phyloP scores from a whole-genome alignment of 1,139 yeast species.

The Diutina sp. region DNA sequence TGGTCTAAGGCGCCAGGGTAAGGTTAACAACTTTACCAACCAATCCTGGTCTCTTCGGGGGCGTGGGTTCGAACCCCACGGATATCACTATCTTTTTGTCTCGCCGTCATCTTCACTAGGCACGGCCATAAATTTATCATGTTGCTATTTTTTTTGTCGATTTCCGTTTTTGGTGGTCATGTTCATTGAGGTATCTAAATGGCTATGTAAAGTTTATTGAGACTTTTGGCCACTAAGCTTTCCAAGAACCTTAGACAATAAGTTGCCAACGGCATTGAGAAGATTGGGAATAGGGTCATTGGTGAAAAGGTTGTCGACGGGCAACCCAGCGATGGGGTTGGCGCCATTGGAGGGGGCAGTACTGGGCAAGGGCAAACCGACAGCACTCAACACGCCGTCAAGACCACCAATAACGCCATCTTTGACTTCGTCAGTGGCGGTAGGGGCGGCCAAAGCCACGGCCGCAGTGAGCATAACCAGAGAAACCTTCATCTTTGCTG shows the following conservation, averaged over 20 bases:
- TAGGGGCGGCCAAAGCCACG: not conserved
- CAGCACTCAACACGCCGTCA: not conserved
- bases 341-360: not conserved
- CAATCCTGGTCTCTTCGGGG: conserved; percentile 2
- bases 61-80: conserved; percentile 3
- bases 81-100: not conserved
- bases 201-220: too few species aligned
- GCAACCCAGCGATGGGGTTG: not conserved
- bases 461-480: not conserved
- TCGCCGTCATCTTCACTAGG: not conserved
- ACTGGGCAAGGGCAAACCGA: conserved; percentile 1
- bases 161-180: not conserved
- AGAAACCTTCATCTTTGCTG: not conserved
- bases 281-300: not conserved
- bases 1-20: conserved; percentile 3
- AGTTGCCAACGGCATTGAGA: not conserved
- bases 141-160: too few species aligned
- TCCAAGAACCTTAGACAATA: not conserved
- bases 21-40: not conserved
- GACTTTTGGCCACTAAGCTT: not conserved
- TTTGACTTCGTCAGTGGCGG: not conserved
- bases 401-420: not conserved
- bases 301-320: conserved; percentile 1
- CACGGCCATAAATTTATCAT: too few species aligned
- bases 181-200: not conserved